A percentile compares a stretch with the other conserved stretches of the same genome.
Conservation (phyloP, 208 protist species). For the Tritrichomonas foetus region DNA sequence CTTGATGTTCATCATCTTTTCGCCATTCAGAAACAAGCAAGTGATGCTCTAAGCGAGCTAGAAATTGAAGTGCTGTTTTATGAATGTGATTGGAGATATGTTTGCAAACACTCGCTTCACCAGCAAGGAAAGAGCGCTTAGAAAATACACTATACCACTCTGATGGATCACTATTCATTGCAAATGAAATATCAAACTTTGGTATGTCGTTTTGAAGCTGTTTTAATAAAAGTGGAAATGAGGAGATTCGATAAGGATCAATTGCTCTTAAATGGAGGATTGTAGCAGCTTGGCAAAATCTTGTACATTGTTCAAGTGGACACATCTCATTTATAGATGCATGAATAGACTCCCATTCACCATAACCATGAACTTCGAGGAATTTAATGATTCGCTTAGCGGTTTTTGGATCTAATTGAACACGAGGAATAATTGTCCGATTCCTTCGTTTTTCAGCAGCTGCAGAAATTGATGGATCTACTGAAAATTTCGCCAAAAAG, state of each 20-base stretch:
- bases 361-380: not conserved
- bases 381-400: not conserved
- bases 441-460: not conserved
- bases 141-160: not conserved
- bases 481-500: not conserved
- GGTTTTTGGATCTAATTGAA: not conserved
- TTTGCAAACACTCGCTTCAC: not conserved
- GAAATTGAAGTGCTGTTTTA: not conserved
- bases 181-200: not conserved
- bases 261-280: conserved; percentile 1
- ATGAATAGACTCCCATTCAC: not conserved
- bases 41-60: not conserved
- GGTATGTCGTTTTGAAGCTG: not conserved
- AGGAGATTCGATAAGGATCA: not conserved
- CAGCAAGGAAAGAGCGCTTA: not conserved
- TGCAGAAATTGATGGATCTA: too few relatives aligned
- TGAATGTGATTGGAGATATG: not conserved
- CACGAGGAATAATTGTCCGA: not conserved
- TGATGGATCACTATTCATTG: not conserved
- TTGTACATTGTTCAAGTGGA: not conserved
- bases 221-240: not conserved
- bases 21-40: not conserved
- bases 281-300: not conserved
- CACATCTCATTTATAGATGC: not conserved
- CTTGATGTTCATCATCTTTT: too few relatives aligned